Conservation (phyloP, 192 early-diverging fungal species). For the Kickxella alabastrina region DNA sequence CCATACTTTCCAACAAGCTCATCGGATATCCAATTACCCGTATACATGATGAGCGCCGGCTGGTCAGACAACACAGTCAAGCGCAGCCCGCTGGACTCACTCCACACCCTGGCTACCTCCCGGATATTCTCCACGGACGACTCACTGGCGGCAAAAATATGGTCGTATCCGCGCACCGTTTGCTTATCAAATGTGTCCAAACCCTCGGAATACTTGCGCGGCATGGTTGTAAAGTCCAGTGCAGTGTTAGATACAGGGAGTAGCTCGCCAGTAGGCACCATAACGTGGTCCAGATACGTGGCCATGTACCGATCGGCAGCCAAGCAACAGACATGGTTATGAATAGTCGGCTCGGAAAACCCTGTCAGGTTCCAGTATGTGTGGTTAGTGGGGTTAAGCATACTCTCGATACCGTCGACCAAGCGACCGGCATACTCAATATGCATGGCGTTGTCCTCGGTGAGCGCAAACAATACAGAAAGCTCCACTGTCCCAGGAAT, state of each 20-base stretch:
- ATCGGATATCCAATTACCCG: constrained; percentile 67
- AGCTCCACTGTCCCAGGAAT: constrained; percentile 70
- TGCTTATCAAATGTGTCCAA: constrained; percentile 53
- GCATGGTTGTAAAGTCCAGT: constrained; percentile 57
- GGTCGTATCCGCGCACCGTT: constrained; percentile 69
- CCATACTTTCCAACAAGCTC: constrained; percentile 48
- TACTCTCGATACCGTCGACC: constrained; percentile 48
- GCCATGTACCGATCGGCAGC: constrained; percentile 49
- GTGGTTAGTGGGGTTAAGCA: constrained; percentile 81
- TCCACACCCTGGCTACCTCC: constrained; percentile 50
- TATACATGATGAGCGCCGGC: constrained; percentile 80
- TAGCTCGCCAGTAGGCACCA: constrained; percentile 71
- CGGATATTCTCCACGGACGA: constrained; percentile 27
- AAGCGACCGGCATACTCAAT: constrained; percentile 53
- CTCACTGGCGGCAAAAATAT: constrained; percentile 61
- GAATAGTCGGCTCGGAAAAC: constrained; percentile 49
- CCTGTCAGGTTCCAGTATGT: constrained; percentile 88
- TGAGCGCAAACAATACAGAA: constrained; percentile 57
- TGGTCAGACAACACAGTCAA: constrained; percentile 66
- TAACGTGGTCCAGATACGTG: constrained; percentile 53
- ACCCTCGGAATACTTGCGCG: constrained; percentile 55
- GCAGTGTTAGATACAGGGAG: constrained; percentile 32
- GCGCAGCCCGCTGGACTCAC: constrained; percentile 57
- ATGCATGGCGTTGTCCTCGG: constrained; percentile 51
- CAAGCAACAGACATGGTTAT: constrained; percentile 56